Percentiles rank a stretch among this genome's conserved stretches.
These are phyloP conservation scores for Kodamaea derodonti DNA, from an alignment of 1,139 yeast genomes.

Conservation along the genomic window DNA sequence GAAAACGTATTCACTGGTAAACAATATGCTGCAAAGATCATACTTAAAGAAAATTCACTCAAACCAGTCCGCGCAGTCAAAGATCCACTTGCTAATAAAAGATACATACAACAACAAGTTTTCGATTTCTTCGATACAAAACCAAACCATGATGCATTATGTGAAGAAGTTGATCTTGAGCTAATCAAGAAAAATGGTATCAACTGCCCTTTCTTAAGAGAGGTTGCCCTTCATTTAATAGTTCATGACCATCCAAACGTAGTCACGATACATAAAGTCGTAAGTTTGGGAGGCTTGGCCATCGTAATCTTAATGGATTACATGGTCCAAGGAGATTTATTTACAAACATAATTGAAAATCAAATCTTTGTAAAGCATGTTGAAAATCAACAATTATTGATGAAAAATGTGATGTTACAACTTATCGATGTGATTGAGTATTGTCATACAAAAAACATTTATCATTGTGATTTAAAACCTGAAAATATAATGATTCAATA, in stretches of 20 bases:
- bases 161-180: slow-evolving; percentile 39
- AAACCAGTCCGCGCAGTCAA: slow-evolving; percentile 14
- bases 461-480: slow-evolving; percentile 90
- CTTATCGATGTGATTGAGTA: slow-evolving; percentile 67
- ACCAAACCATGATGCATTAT: slow-evolving; percentile 9
- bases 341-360: slow-evolving; percentile 71
- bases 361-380: slow-evolving; percentile 46
- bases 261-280: slow-evolving; percentile 70
- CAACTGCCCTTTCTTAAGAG: slow-evolving; percentile 52
- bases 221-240: slow-evolving; percentile 65
- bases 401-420: slow-evolving; percentile 73
- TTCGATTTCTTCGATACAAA: slow-evolving; percentile 26
- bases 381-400: slow-evolving; percentile 31
- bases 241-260: slow-evolving; percentile 79
- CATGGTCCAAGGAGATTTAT: slow-evolving; percentile 78
- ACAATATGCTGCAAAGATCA: slow-evolving; percentile 69
- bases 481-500: slow-evolving; percentile 69
- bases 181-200: slow-evolving; percentile 39
- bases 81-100: slow-evolving; percentile 29
- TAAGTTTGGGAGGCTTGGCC: slow-evolving; percentile 50
- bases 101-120: slow-evolving; percentile 27
- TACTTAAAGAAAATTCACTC: slow-evolving; percentile 45
- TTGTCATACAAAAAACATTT: slow-evolving; percentile 65
- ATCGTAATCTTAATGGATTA: slow-evolving; percentile 80
- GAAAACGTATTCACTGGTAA: slow-evolving; percentile 48